Conservation (phyloP, 495 filamentous ascomycete genomes). For the Podospora bellae-mahoneyi region DNA sequence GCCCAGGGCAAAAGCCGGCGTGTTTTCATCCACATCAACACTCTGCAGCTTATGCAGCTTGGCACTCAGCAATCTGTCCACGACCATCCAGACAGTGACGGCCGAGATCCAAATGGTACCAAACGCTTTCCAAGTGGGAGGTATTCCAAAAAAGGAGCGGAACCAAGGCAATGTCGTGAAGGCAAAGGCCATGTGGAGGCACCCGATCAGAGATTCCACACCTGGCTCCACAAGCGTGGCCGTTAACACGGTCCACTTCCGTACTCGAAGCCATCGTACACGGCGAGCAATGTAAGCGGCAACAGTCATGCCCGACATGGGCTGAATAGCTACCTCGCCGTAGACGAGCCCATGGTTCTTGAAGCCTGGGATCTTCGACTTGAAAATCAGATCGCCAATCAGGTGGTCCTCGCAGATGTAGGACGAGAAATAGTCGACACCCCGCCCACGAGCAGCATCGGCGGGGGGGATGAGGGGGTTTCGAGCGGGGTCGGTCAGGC, state of each 20-base stretch:
- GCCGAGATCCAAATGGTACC: constrained; percentile 60
- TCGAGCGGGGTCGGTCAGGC: constrained; percentile 59
- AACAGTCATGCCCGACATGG: constrained; percentile 77
- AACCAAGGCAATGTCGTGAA: constrained; percentile 69
- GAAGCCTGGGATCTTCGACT: constrained; percentile 54
- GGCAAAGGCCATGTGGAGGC: constrained; percentile 72
- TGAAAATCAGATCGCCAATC: constrained; percentile 90
- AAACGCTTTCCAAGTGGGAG: constrained; percentile 68
- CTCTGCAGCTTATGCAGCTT: constrained; percentile 67
- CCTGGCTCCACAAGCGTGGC: constrained; percentile 94
- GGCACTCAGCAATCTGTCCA: constrained; percentile 71
- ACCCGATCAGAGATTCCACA: constrained; percentile 85
- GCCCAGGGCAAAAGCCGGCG: constrained; percentile 66
- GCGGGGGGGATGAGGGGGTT: constrained; percentile 45
- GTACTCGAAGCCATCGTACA: constrained; percentile 85
- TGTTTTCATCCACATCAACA: constrained; percentile 68
- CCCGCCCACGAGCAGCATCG: constrained; percentile 51
- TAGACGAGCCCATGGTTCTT: constrained; percentile 80
- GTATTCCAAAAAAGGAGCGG: constrained; percentile 50
- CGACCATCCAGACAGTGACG: constrained; percentile 64
- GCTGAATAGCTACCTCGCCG: constrained; percentile 85
- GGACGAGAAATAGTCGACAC: constrained; percentile 87
- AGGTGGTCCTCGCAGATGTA: constrained; percentile 99
- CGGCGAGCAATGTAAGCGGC: constrained; percentile 76
- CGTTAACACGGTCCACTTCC: constrained; percentile 87